These are phyloP conservation scores for Microdochium nivale DNA, from an alignment of 2,329 filamentous ascomycete genomes.

Conservation along the genomic window DNA sequence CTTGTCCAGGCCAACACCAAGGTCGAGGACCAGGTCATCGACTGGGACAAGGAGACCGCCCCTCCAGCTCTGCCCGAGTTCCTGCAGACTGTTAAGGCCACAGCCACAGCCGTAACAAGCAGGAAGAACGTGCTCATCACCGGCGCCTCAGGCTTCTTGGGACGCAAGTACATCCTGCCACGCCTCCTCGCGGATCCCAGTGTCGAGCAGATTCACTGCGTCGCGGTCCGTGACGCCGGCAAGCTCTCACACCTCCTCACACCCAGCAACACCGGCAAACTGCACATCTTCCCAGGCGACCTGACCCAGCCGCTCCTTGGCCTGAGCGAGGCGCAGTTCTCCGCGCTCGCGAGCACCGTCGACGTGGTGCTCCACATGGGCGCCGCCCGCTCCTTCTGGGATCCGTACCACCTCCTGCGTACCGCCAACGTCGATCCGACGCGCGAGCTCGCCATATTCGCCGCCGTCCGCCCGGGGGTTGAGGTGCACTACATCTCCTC, in stretches of 20 bases:
- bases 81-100: constrained; percentile 1
- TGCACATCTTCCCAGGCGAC: constrained; percentile 23
- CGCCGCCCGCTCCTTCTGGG: constrained; percentile 17
- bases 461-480: background rate
- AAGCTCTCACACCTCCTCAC: background rate
- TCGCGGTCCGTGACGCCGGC: constrained; percentile 8
- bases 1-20: constrained; percentile 1
- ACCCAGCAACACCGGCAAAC: constrained; percentile 9
- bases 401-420: constrained; percentile 14
- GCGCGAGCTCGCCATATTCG: constrained; percentile 13
- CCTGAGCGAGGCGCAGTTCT: constrained; percentile 16
- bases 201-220: constrained; percentile 8
- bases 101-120: background rate
- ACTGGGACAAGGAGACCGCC: constrained; percentile 9
- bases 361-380: constrained; percentile 40
- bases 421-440: constrained; percentile 14
- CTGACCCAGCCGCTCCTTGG: constrained; percentile 23
- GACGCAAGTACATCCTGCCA: constrained; percentile 2
- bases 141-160: constrained; percentile 8
- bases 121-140: constrained; percentile 8
- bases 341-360: constrained; percentile 13
- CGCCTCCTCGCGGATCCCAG: background rate
- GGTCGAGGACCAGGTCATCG: background rate
- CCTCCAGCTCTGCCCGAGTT: constrained; percentile 4
- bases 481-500: constrained; percentile 7